Percentiles rank a stretch among this genome's conserved stretches.
phyloP scores from a whole-genome alignment of 2,329 filamentous ascomycete species.

The Fulvia fulva region DNA sequence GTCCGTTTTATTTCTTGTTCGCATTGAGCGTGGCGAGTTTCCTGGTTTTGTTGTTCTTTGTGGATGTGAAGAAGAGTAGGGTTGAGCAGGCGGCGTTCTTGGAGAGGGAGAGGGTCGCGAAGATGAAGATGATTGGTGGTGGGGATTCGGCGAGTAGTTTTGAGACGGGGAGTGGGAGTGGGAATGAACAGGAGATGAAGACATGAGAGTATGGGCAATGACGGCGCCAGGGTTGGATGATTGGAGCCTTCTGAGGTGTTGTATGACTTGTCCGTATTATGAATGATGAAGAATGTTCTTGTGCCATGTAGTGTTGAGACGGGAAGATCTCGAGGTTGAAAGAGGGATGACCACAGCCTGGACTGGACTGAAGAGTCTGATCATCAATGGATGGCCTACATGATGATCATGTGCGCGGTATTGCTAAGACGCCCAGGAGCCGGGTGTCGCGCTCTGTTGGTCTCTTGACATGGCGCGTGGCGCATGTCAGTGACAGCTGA shows the following conservation, averaged over 20 bases:
- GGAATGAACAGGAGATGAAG: not conserved
- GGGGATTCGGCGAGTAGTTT: not conserved
- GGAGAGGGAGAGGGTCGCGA: constrained; percentile 29
- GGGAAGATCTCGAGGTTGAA: too few relatives aligned
- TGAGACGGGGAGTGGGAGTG: not conserved
- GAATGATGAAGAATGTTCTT: not conserved
- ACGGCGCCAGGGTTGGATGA: not conserved
- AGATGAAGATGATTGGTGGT: constrained; percentile 22
- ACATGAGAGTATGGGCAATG: not conserved
- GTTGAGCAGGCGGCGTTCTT: constrained; percentile 57
- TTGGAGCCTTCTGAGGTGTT: too few relatives aligned
- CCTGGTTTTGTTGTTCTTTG: constrained; percentile 49
- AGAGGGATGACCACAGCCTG: too few relatives aligned
- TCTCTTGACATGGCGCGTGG: not conserved
- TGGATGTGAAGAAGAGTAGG: constrained; percentile 60
- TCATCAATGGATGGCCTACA: not conserved
- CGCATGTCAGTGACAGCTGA: not conserved
- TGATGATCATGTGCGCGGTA: not conserved
- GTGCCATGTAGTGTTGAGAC: not conserved
- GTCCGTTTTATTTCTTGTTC: constrained; percentile 65
- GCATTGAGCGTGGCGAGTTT: constrained; percentile 56
- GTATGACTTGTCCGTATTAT: not conserved
- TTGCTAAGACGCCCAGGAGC: not conserved
- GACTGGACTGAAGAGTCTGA: too few relatives aligned
- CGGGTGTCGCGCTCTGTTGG: not conserved